phyloP scores from a whole-genome alignment of 345 rosid genomes.

The Cardamine occulta region DNA sequence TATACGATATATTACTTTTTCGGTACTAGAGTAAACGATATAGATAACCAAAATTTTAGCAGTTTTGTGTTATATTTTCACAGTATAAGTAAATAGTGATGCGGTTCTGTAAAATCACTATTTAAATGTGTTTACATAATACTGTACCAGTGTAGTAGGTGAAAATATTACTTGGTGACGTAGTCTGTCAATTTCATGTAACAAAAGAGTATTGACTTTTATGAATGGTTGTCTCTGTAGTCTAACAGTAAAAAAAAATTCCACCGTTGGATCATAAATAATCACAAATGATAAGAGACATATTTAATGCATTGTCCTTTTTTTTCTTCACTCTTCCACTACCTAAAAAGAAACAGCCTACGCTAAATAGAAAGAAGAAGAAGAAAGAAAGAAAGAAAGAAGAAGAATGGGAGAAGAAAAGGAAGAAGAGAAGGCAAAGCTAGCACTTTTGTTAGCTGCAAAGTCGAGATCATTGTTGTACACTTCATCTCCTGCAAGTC shows the following conservation, averaged over 20 bases:
- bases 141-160: constrained; percentile 4
- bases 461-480: constrained; percentile 41
- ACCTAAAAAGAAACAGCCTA: constrained; percentile 28
- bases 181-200: constrained; percentile 23
- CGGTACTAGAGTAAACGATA: no score
- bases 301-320: constrained; percentile 39
- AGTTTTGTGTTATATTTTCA: no score
- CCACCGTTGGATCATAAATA: constrained; percentile 37
- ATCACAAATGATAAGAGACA: constrained; percentile 28
- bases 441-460: constrained; percentile 50
- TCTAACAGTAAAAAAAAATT: constrained; percentile 20
- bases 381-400: neutral
- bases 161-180: constrained; percentile 24
- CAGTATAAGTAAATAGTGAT: no score
- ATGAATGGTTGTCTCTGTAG: constrained; percentile 36
- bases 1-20: neutral
- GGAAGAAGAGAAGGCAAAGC: constrained; percentile 49
- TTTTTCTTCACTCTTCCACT: constrained; percentile 39
- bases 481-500: constrained; percentile 58
- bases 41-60: no score
- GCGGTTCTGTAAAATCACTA: neutral
- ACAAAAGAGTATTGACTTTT: constrained; percentile 40
- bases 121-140: neutral
- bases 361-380: constrained; percentile 4
- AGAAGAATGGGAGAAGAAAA: constrained; percentile 41